Evolutionary conservation across 148 eudicot species (phyloP), one percentile per base, ranked within the genome.

Genomic region (Arctostaphylos glauca): DNA sequence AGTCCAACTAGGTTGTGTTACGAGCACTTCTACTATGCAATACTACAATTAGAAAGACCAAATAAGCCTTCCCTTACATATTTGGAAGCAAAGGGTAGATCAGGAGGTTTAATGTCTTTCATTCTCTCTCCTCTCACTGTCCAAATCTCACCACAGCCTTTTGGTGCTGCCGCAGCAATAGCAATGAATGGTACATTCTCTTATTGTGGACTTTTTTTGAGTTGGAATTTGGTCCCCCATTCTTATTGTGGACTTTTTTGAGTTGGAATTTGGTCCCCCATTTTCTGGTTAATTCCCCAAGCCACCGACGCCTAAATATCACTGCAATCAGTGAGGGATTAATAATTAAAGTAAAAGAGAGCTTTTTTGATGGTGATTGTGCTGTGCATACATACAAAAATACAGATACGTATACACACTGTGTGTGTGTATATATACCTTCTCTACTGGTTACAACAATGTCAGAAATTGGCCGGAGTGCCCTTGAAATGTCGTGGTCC

Each of bases 231-330:
- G 38, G 38, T 31, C 38, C 38, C 38, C 66, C 31, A 83, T 77
- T 31, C 38, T 31, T 80, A 80, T n/a, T 50, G 58, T 31, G 16
- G 60, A 38, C 21, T 64, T 23, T 80, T 62, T n/a, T 15, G 66
- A 58, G 48, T 47, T 62, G 19, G 78, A 53, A 47, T 46, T 79
- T 23, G 50, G n/a, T n/a, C 15, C 43, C 60, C 64, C 46, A 21
- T 15, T 53, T 48, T 77, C 70, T 1, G 66, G 23, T 86, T 84
- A 78, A 85, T 76, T 86, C 71, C 88, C 83, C 18, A 82, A 66
- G 86, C 67, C 90, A 87, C 89, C 67, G 89, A 87, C 89, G 88
- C 89, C 83, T 85, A 84, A 84, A 21, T 23, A 23, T 80, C 55
- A 83, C 85, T 66, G 19, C 64, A 85, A 83, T 85, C 83, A 89